Percentiles rank a stretch among this genome's conserved stretches.
These are phyloP conservation scores for Aristolochia californica DNA, from an alignment of 164 flowering plant species.

Conservation along the genomic window DNA sequence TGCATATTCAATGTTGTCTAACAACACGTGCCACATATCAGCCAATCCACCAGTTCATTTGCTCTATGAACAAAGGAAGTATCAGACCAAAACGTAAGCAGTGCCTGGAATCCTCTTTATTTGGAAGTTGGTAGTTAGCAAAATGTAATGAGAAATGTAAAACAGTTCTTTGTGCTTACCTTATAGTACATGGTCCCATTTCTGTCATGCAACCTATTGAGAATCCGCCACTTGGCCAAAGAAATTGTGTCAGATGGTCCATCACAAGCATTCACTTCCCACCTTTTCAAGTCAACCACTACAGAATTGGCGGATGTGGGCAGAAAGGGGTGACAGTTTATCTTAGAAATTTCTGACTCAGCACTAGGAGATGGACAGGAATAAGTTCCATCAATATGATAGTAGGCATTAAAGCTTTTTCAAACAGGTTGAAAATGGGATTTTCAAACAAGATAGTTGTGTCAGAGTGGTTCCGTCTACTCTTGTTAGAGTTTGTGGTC, in stretches of 20 bases:
- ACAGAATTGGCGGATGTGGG: conserved; percentile 4
- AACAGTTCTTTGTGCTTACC: conserved; percentile 21
- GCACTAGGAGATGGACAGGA: too few relatives aligned
- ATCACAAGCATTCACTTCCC: conserved; percentile 78
- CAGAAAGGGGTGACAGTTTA: neutral
- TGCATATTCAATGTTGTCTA: conserved; percentile 86
- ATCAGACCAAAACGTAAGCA: too few relatives aligned
- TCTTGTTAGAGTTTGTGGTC: too few relatives aligned
- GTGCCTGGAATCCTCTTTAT: too few relatives aligned
- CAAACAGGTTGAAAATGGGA: too few relatives aligned
- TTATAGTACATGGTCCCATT: conserved; percentile 98
- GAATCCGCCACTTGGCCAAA: conserved; percentile 92
- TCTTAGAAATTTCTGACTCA: too few relatives aligned
- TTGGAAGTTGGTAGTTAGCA: too few relatives aligned
- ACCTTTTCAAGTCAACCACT: conserved; percentile 94
- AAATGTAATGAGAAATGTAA: too few relatives aligned
- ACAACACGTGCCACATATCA: conserved; percentile 55
- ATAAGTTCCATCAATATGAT: too few relatives aligned
- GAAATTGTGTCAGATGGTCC: conserved; percentile 89
- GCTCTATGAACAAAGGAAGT: neutral
- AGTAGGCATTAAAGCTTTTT: too few relatives aligned
- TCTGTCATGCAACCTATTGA: conserved; percentile 91
- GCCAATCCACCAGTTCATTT: neutral
- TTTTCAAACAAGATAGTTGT: too few relatives aligned
- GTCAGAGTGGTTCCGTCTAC: too few relatives aligned